Evolutionary conservation across 495 filamentous ascomycete species (phyloP).

Genomic region (Talaromyces stipitatus): DNA sequence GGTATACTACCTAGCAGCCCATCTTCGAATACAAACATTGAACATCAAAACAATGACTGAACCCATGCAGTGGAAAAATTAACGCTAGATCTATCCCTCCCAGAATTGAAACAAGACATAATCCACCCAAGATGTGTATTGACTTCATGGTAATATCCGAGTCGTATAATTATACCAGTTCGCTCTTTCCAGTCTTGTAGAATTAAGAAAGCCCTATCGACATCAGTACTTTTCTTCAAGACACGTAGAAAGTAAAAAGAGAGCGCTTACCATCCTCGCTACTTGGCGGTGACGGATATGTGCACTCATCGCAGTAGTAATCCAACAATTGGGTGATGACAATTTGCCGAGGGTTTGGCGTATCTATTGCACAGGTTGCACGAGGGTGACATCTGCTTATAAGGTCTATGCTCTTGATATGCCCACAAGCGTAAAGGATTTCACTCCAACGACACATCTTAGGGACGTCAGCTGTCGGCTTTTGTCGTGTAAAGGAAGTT

Average conservation of each 20-base stretch:
- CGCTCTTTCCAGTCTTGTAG: background rate
- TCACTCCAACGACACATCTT: constrained; percentile 4
- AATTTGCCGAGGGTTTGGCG: background rate
- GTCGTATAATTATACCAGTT: background rate
- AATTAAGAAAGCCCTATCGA: background rate
- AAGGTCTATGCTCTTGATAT: background rate
- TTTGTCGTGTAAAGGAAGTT: background rate
- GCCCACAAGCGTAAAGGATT: background rate
- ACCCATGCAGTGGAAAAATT: background rate
- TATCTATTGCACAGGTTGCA: constrained; percentile 3
- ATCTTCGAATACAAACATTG: background rate
- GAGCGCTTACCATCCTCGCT: background rate
- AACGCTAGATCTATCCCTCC: background rate
- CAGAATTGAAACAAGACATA: background rate
- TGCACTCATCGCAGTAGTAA: background rate
- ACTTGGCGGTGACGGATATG: constrained; percentile 1
- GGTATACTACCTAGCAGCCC: background rate
- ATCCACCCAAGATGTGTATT: background rate
- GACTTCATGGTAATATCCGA: background rate
- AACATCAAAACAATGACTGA: background rate
- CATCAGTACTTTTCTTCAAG: background rate
- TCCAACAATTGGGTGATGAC: constrained; percentile 1
- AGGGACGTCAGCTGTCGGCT: background rate
- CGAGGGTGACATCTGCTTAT: background rate
- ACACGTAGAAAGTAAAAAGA: background rate